These are phyloP conservation scores for Veloboletus limbatus DNA, from an alignment of 1,284 basidiomycete species.

Conservation along the genomic window DNA sequence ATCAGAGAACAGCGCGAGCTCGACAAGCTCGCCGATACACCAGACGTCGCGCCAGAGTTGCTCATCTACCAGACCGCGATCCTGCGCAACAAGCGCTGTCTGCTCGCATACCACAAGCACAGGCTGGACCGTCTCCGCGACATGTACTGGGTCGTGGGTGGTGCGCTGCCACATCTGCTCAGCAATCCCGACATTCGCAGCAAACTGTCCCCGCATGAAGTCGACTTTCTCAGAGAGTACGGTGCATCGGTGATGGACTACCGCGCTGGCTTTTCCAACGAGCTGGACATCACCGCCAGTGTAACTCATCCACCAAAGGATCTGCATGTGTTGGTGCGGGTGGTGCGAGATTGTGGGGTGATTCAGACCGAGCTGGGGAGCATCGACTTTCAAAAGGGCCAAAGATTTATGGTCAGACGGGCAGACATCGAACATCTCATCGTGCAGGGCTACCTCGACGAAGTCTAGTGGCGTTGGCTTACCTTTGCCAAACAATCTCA, in stretches of 20 bases:
- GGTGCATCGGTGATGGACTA: slow-evolving; percentile 80
- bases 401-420: slow-evolving; percentile 82
- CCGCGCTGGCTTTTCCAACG: slow-evolving; percentile 81
- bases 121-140: slow-evolving; percentile 80
- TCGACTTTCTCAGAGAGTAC: slow-evolving; percentile 87
- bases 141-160: slow-evolving; percentile 91
- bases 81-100: slow-evolving; percentile 87
- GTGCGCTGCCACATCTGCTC: slow-evolving; percentile 85
- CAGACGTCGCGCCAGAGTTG: slow-evolving; percentile 61
- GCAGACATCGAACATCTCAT: slow-evolving; percentile 91
- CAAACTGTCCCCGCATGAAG: slow-evolving; percentile 84
- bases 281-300: slow-evolving; percentile 81
- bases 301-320: slow-evolving; percentile 80
- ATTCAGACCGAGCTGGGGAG: slow-evolving; percentile 87
- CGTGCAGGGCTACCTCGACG: slow-evolving; percentile 87
- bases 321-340: slow-evolving; percentile 74
- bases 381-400: slow-evolving; percentile 86
- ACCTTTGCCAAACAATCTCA: slow-evolving; percentile 29
- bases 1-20: slow-evolving; percentile 91
- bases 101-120: slow-evolving; percentile 89
- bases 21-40: slow-evolving; percentile 53
- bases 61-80: slow-evolving; percentile 88
- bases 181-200: slow-evolving; percentile 71
- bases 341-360: slow-evolving; percentile 82
- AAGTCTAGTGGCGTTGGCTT: slow-evolving; percentile 44